Percentiles rank a stretch among this genome's conserved stretches.
Evolutionary conservation across 2,329 filamentous ascomycete species (phyloP).

Genomic region (Diaporthe vaccinii): DNA sequence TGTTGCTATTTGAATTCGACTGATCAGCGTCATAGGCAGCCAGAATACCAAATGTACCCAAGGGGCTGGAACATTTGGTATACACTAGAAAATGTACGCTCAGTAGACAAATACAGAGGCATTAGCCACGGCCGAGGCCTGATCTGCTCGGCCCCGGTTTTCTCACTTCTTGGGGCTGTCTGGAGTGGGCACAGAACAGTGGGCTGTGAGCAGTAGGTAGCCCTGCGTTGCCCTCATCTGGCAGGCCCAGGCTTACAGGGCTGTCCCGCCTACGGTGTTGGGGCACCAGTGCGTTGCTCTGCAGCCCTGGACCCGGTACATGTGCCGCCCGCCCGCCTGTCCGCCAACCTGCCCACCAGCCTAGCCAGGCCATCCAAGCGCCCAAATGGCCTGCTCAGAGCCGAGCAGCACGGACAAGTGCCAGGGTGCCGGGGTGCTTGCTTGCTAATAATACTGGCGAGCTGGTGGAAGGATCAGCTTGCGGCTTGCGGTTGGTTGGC

Average conservation of each 20-base stretch:
- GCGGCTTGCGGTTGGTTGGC: constrained; percentile 20
- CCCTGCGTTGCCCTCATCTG: constrained; percentile 8
- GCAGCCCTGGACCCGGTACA: constrained; percentile 30
- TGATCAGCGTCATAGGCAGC: constrained; percentile 8
- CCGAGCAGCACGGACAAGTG: not conserved
- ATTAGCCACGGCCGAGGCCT: constrained; percentile 9
- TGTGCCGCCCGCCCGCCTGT: constrained; percentile 5
- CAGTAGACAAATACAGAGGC: not conserved
- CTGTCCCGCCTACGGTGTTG: constrained; percentile 12
- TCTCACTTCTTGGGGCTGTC: constrained; percentile 18
- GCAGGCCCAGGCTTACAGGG: not conserved
- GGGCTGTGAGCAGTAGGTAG: not conserved
- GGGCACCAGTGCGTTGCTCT: constrained; percentile 19
- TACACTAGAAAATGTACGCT: not conserved
- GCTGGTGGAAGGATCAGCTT: constrained; percentile 36
- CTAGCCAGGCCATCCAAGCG: not conserved
- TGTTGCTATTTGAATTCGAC: constrained; percentile 24
- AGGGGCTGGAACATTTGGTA: not conserved
- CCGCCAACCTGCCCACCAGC: not conserved
- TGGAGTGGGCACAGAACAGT: not conserved
- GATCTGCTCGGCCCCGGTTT: not conserved
- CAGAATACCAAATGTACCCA: not conserved
- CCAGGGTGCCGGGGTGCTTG: constrained; percentile 3
- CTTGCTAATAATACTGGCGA: constrained; percentile 27
- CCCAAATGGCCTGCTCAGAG: not conserved